phyloP scores from a whole-genome alignment of 345 rosid species.

The Populus davidiana region DNA sequence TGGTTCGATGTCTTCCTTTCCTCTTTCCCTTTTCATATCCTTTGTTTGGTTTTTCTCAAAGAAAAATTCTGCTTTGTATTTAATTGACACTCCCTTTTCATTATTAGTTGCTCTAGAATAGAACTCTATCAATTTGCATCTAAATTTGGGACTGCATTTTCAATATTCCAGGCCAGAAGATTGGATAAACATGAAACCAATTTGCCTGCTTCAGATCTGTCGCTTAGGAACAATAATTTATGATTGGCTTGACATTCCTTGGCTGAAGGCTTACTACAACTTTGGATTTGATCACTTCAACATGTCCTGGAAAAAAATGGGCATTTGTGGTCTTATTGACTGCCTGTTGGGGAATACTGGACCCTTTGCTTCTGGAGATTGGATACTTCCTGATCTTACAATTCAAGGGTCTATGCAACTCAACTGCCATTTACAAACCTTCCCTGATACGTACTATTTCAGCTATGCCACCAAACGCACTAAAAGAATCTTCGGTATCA shows the following conservation, averaged over 20 bases:
- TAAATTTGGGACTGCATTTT: background rate
- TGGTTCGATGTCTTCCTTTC: background rate
- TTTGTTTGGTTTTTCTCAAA: background rate
- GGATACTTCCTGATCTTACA: constrained; percentile 95
- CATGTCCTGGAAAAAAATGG: constrained; percentile 70
- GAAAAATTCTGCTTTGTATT: background rate
- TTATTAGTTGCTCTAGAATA: background rate
- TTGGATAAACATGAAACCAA: constrained; percentile 65
- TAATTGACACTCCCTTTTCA: background rate
- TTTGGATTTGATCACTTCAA: constrained; percentile 94
- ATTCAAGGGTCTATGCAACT: constrained; percentile 72
- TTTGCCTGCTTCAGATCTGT: constrained; percentile 74
- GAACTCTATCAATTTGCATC: background rate
- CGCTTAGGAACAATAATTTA: constrained; percentile 79
- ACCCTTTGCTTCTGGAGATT: constrained; percentile 78
- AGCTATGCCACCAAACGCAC: constrained; percentile 91
- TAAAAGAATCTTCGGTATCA: constrained; percentile 54
- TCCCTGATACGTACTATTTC: constrained; percentile 79
- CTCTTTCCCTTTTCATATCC: background rate
- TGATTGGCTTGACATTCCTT: constrained; percentile 88
- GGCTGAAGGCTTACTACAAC: constrained; percentile 80
- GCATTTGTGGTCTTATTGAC: constrained; percentile 65
- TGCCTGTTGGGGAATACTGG: constrained; percentile 73
- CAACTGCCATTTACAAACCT: constrained; percentile 59
- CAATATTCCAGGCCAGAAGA: constrained; percentile 66